These are phyloP conservation scores for Metschnikowia vanudenii DNA, from an alignment of 805 yeast genomes.

Conservation along the genomic window DNA sequence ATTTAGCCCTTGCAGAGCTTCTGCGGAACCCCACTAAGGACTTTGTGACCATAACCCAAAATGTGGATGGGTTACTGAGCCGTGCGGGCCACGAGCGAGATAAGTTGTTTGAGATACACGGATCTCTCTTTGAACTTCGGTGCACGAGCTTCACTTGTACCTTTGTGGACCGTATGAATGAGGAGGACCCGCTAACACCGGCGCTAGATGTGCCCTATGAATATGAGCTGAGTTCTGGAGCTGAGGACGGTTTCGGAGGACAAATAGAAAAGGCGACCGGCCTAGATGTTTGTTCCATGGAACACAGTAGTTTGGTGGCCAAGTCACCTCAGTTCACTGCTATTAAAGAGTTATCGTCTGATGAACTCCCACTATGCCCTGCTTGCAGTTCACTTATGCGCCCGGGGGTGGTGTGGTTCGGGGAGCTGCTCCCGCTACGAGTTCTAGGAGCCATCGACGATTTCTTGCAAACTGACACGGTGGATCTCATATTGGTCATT, in stretches of 20 bases:
- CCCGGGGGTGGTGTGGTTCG: slow-evolving; percentile 95
- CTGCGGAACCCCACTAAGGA: slow-evolving; percentile 34
- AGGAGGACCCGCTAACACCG: slow-evolving; percentile 56
- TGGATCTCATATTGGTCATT: slow-evolving; percentile 75
- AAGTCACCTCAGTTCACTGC: slow-evolving; percentile 48
- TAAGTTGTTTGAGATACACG: slow-evolving; percentile 71
- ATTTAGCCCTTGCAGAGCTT: slow-evolving; percentile 63
- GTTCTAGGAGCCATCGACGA: slow-evolving; percentile 68
- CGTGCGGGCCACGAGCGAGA: slow-evolving; percentile 60
- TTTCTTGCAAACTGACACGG: slow-evolving; percentile 52
- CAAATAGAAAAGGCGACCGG: too few relatives aligned
- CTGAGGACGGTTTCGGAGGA: slow-evolving; percentile 24
- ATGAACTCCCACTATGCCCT: slow-evolving; percentile 75
- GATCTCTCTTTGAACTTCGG: slow-evolving; percentile 66
- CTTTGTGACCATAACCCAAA: slow-evolving; percentile 74
- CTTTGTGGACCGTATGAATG: slow-evolving; percentile 52
- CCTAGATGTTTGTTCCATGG: too few relatives aligned
- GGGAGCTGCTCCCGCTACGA: slow-evolving; percentile 74
- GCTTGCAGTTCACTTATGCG: slow-evolving; percentile 61
- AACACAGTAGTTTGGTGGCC: too few relatives aligned
- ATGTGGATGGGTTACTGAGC: slow-evolving; percentile 72
- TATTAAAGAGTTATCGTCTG: slow-evolving; percentile 45
- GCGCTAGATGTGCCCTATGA: slow-evolving; percentile 38
- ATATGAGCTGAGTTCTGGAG: slow-evolving; percentile 24
- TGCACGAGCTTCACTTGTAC: slow-evolving; percentile 79